phyloP scores from a whole-genome alignment of 2,329 filamentous ascomycete species.

The Ophiostoma ulmi region DNA sequence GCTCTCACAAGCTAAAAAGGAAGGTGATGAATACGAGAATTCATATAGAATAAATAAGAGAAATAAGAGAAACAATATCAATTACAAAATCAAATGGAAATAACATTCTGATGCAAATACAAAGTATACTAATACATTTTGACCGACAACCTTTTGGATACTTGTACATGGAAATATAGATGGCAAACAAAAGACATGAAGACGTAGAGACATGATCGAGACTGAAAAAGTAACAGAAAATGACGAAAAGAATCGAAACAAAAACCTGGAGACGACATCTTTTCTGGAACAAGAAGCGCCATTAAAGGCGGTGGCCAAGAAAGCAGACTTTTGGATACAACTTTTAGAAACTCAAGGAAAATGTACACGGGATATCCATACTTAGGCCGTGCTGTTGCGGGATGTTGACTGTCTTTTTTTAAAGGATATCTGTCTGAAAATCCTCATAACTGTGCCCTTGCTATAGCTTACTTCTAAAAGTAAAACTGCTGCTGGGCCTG shows the following conservation, averaged over 20 bases:
- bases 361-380: too few species aligned
- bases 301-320: too few species aligned
- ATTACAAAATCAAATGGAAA: background rate
- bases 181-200: slow-evolving; percentile 1
- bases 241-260: background rate
- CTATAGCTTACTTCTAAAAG: slow-evolving; percentile 37
- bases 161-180: background rate
- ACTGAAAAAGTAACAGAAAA: background rate
- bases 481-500: slow-evolving; percentile 54
- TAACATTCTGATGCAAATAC: background rate
- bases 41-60: background rate
- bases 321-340: too few species aligned
- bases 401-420: too few species aligned
- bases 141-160: background rate
- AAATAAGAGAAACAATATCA: background rate
- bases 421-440: too few species aligned
- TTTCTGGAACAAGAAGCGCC: background rate
- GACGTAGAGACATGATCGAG: background rate
- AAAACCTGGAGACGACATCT: background rate
- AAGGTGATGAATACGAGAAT: background rate
- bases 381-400: too few species aligned
- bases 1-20: background rate
- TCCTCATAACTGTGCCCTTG: too few species aligned
- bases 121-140: background rate
- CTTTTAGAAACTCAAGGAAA: too few species aligned